These are phyloP conservation scores for Alternaria sp. DNA, from an alignment of 2,329 filamentous ascomycete genomes.

Conservation along the genomic window DNA sequence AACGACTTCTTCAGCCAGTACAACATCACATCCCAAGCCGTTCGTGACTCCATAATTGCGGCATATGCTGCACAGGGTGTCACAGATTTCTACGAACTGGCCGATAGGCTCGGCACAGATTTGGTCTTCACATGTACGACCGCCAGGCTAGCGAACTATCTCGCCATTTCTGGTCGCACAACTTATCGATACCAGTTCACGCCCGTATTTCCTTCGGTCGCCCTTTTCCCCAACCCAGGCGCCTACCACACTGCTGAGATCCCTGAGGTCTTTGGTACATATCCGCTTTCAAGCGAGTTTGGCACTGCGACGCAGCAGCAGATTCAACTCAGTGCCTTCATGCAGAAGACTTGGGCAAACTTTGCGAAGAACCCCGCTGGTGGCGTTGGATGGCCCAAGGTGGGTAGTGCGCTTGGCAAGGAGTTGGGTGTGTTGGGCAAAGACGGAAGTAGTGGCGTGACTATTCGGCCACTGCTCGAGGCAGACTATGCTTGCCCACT, in stretches of 20 bases:
- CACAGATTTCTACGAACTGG: neutral
- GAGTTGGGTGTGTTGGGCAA: constrained; percentile 17
- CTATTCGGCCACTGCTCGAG: constrained; percentile 1
- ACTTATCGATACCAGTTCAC: constrained; percentile 28
- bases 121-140: constrained; percentile 15
- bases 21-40: constrained; percentile 6
- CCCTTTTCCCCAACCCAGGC: constrained; percentile 14
- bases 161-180: constrained; percentile 13
- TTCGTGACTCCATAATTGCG: constrained; percentile 3
- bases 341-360: constrained; percentile 29
- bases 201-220: constrained; percentile 14
- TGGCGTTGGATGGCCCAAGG: constrained; percentile 17
- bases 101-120: constrained; percentile 14
- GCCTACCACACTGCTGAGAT: constrained; percentile 32
- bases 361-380: constrained; percentile 26
- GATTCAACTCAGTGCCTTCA: constrained; percentile 22
- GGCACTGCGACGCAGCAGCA: constrained; percentile 21
- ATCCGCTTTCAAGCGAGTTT: constrained; percentile 12
- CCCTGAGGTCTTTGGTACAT: constrained; percentile 29
- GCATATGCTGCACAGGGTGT: constrained; percentile 1
- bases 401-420: constrained; percentile 1
- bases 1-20: neutral
- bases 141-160: constrained; percentile 5
- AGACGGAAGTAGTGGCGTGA: constrained; percentile 10
- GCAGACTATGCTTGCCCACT: constrained; percentile 16